Conservation (phyloP, 2,329 filamentous ascomycete genomes). For the Diaporthe citrichinensis region DNA sequence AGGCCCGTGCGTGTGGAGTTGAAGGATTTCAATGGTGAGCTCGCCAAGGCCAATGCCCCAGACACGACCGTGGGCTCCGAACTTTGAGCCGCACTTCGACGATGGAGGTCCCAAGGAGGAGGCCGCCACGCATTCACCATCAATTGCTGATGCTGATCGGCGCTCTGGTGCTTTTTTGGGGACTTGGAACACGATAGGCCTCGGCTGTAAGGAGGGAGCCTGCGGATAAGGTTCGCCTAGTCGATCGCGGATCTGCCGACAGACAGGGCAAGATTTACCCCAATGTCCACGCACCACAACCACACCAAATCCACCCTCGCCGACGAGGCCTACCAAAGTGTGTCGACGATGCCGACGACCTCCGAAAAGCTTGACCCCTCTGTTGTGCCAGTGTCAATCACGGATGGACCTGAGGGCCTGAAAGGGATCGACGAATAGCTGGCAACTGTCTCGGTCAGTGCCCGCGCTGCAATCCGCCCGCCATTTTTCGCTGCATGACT, state of each 20-base stretch:
- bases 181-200: not conserved
- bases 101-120: not conserved
- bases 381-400: not conserved
- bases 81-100: not conserved
- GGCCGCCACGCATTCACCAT: slow-evolving; percentile 2
- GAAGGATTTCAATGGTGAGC: slow-evolving; percentile 21
- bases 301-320: not conserved
- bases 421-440: not conserved
- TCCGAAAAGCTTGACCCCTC: not conserved
- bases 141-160: not conserved
- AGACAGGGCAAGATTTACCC: slow-evolving; percentile 25
- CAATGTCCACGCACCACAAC: slow-evolving; percentile 11
- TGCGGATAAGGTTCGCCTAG: slow-evolving; percentile 28
- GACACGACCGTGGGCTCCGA: not conserved
- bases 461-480: not conserved
- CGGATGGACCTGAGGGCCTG: too few species aligned
- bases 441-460: not conserved
- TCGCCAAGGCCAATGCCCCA: slow-evolving; percentile 23
- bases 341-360: not conserved
- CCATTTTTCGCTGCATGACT: not conserved
- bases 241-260: slow-evolving; percentile 31
- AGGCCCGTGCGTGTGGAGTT: slow-evolving; percentile 32
- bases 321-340: not conserved
- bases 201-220: slow-evolving; percentile 18
- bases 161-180: not conserved